Conservation (phyloP, 1,284 basidiomycete genomes). For the Apiotrichum gracile region DNA sequence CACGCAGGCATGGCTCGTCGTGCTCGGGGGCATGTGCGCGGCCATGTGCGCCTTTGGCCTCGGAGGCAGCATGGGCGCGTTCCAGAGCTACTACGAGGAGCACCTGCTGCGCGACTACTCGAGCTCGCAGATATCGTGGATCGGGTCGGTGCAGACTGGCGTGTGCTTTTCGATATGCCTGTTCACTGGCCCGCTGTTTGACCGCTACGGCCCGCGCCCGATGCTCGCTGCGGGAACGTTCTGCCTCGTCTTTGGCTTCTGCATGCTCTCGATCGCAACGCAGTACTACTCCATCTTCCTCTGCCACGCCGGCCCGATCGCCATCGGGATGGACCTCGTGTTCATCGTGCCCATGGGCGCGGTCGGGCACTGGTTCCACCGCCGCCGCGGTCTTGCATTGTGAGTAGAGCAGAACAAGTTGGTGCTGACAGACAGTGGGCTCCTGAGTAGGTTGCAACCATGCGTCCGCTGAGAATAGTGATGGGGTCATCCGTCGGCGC, state of each 20-base stretch:
- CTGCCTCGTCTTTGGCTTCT: constrained; percentile 24
- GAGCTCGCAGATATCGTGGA: constrained; percentile 33
- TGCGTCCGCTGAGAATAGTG: background rate
- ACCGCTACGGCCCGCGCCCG: constrained; percentile 31
- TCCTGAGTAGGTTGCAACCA: background rate
- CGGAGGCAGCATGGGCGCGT: constrained; percentile 30
- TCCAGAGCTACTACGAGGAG: constrained; percentile 34
- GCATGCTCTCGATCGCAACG: constrained; percentile 26
- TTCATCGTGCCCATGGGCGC: constrained; percentile 37
- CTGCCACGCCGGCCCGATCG: constrained; percentile 30
- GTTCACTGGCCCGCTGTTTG: constrained; percentile 37
- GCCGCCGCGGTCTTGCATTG: constrained; percentile 37
- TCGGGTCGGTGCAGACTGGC: constrained; percentile 31
- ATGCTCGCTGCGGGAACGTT: constrained; percentile 27
- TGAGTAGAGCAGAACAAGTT: background rate
- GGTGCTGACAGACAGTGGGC: background rate
- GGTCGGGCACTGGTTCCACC: constrained; percentile 38
- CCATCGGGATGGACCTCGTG: constrained; percentile 35
- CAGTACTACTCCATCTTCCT: constrained; percentile 35
- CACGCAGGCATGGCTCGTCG: constrained; percentile 25
- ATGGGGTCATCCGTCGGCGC: constrained; percentile 31
- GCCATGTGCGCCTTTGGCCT: constrained; percentile 39
- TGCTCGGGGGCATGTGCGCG: constrained; percentile 30
- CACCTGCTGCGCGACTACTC: constrained; percentile 25
- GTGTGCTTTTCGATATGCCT: constrained; percentile 29